Conservation (phyloP, 2,329 filamentous ascomycete species). For the Aureobasidium melanogenum region DNA sequence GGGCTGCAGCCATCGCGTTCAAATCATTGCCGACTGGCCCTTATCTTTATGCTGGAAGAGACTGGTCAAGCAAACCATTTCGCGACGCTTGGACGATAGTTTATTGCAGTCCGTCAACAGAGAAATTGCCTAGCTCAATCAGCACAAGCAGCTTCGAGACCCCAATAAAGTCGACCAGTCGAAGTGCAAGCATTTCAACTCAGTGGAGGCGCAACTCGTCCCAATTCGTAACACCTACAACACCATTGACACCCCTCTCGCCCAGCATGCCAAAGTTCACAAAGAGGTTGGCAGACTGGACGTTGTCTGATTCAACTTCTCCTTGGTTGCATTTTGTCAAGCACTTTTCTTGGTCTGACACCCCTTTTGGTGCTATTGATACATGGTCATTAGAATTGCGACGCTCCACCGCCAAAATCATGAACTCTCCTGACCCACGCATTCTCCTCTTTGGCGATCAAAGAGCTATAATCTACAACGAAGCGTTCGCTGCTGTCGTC, state of each 20-base stretch:
- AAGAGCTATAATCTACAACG: constrained; percentile 18
- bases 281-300: background rate
- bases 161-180: background rate
- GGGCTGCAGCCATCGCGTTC: background rate
- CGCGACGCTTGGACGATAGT: background rate
- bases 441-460: constrained; percentile 11
- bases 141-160: background rate
- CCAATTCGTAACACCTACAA: background rate
- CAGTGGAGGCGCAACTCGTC: background rate
- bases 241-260: background rate
- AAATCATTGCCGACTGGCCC: background rate
- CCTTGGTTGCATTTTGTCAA: constrained; percentile 3
- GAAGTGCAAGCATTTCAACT: background rate
- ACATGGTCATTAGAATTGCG: constrained; percentile 9
- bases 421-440: constrained; percentile 4
- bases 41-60: background rate
- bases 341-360: constrained; percentile 6
- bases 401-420: background rate
- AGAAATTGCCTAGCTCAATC: background rate
- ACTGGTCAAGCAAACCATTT: background rate
- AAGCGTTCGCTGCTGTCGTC: constrained; percentile 16
- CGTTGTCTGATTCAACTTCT: background rate
- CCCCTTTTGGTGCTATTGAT: constrained; percentile 6
- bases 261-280: background rate
- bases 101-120: background rate